Conservation (phyloP, 768 basidiomycete species). For the Candolleomyces eurysporus region DNA sequence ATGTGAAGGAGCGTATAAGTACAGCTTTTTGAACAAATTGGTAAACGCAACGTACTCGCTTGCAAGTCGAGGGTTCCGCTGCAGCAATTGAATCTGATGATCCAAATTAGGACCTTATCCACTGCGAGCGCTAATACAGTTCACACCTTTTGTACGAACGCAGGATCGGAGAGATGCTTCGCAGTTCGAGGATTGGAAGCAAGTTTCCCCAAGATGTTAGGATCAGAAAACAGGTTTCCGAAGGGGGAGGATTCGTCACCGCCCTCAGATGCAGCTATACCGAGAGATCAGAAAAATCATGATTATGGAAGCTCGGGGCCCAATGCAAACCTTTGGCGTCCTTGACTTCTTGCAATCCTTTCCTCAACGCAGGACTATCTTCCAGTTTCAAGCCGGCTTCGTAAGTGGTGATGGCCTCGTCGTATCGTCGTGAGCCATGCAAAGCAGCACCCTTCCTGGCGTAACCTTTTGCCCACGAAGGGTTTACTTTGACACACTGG, state of each 20-base stretch:
- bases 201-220: conserved; percentile 78
- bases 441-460: conserved; percentile 91
- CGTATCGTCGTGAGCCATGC: conserved; percentile 76
- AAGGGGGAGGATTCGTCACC: conserved; percentile 45
- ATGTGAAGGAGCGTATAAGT: background rate
- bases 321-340: conserved; percentile 68
- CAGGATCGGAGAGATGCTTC: conserved; percentile 79
- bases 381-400: conserved; percentile 80
- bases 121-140: background rate
- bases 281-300: conserved; percentile 3
- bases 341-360: conserved; percentile 86
- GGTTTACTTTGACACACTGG: conserved; percentile 77
- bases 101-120: background rate
- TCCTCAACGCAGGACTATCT: conserved; percentile 76
- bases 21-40: background rate
- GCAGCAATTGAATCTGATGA: conserved; percentile 54
- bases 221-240: conserved; percentile 79
- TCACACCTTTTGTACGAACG: conserved; percentile 69
- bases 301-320: background rate
- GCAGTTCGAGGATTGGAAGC: conserved; percentile 84
- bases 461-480: conserved; percentile 87
- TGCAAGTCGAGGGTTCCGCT: conserved; percentile 66
- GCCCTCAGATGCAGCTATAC: conserved; percentile 32
- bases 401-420: conserved; percentile 83
- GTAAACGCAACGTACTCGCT: conserved; percentile 39